Percentiles rank a stretch among this genome's conserved stretches.
phyloP scores from a whole-genome alignment of 139 green algal genomes.

The Chlamydomonas incerta region DNA sequence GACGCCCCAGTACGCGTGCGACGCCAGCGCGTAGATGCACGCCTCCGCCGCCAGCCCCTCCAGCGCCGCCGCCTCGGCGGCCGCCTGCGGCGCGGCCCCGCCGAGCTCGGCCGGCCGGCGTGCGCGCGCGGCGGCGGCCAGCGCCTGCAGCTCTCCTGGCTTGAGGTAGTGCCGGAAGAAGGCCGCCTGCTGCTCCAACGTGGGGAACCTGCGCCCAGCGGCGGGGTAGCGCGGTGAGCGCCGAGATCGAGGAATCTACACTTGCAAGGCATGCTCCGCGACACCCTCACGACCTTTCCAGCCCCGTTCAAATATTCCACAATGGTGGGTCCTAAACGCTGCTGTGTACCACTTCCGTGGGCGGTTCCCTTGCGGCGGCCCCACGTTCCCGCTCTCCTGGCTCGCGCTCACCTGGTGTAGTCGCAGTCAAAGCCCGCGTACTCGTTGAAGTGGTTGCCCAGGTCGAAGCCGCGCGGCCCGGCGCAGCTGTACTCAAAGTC shows the following conservation, averaged over 20 bases:
- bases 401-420: slow-evolving; percentile 68
- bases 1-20: slow-evolving; percentile 95
- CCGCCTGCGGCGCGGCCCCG: background rate
- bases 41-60: slow-evolving; percentile 75
- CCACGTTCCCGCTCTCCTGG: no score
- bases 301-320: no score
- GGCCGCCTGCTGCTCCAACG: slow-evolving; percentile 45
- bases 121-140: background rate
- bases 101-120: background rate
- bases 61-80: slow-evolving; percentile 28
- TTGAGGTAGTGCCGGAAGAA: slow-evolving; percentile 84
- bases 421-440: slow-evolving; percentile 97
- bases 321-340: no score
- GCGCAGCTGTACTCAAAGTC: slow-evolving; percentile 96
- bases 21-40: slow-evolving; percentile 84
- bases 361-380: no score
- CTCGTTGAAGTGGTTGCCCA: slow-evolving; percentile 98
- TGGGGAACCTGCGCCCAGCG: slow-evolving; percentile 20
- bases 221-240: no score
- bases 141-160: background rate
- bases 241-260: no score
- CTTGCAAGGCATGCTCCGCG: no score
- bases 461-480: slow-evolving; percentile 86
- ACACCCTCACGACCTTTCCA: no score
- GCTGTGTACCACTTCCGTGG: no score